These are phyloP conservation scores for Hamamelis virginiana DNA, from an alignment of 164 flowering plant species.

Conservation along the genomic window DNA sequence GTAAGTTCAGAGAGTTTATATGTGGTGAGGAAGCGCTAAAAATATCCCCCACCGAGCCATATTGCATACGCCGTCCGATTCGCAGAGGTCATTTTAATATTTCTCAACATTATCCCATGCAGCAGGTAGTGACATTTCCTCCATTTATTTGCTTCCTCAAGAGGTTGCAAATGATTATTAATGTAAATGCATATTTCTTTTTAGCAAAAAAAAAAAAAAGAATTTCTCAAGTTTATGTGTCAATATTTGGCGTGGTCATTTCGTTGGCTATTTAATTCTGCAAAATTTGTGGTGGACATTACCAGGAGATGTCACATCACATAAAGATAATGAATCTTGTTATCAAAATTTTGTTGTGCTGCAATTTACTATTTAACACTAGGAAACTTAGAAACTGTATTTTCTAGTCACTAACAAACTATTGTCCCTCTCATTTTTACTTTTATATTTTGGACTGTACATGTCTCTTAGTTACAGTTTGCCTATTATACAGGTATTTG, in stretches of 20 bases:
- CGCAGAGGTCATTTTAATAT: slow-evolving; percentile 96
- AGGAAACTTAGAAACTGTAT: neutral
- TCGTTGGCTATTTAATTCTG: neutral
- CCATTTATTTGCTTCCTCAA: neutral
- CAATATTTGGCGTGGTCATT: neutral
- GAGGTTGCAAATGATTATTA: neutral
- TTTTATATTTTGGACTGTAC: neutral
- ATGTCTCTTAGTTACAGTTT: neutral
- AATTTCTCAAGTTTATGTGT: neutral
- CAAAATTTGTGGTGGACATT: neutral
- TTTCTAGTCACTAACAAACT: slow-evolving; percentile 1
- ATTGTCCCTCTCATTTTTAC: neutral
- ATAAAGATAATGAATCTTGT: neutral
- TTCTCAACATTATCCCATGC: slow-evolving; percentile 79
- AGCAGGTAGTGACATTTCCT: slow-evolving; percentile 59
- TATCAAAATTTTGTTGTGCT: neutral
- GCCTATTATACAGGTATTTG: slow-evolving; percentile 54
- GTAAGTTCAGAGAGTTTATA: slow-evolving; percentile 54
- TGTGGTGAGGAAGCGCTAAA: slow-evolving; percentile 87
- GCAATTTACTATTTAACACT: neutral
- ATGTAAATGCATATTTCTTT: neutral
- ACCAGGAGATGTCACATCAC: neutral
- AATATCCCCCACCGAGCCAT: slow-evolving; percentile 79
- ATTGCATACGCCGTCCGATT: slow-evolving; percentile 81
- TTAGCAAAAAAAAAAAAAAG: neutral